Conservation (phyloP, 1,139 yeast genomes). For the Debaryomycetaceae sp. region DNA sequence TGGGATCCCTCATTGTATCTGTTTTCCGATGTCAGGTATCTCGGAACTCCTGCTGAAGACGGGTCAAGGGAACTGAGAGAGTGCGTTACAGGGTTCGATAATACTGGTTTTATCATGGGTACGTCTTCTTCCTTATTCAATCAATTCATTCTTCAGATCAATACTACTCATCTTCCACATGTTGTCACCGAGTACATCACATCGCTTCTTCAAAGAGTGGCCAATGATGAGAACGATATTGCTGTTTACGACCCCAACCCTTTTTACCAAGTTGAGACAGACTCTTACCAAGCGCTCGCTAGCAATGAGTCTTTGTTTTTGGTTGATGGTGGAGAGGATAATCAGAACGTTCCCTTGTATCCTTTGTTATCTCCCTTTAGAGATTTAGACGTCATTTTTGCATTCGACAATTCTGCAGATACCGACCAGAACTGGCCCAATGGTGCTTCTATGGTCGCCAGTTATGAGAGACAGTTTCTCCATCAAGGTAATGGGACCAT, state of each 20-base stretch:
- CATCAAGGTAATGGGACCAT: constrained; percentile 39
- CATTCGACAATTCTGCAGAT: constrained; percentile 85
- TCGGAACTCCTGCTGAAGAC: constrained; percentile 31
- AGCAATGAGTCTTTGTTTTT: constrained; percentile 48
- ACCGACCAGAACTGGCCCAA: constrained; percentile 69
- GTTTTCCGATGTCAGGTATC: constrained; percentile 29
- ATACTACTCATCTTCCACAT: constrained; percentile 16
- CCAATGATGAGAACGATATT: constrained; percentile 32
- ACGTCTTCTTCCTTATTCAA: constrained; percentile 45
- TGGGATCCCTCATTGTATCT: constrained; percentile 40
- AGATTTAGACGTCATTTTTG: constrained; percentile 73
- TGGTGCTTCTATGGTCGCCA: constrained; percentile 63
- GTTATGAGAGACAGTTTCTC: constrained; percentile 49
- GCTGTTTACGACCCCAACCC: constrained; percentile 44
- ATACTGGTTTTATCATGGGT: constrained; percentile 45
- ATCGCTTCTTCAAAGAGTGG: constrained; percentile 37
- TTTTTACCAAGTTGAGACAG: constrained; percentile 21
- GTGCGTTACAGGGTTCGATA: constrained; percentile 38
- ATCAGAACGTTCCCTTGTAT: constrained; percentile 71
- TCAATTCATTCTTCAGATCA: constrained; percentile 25
- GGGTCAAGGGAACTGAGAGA: constrained; percentile 23
- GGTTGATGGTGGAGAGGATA: constrained; percentile 91
- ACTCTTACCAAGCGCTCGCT: constrained; percentile 20
- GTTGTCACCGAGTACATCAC: constrained; percentile 25
- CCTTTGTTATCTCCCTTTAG: constrained; percentile 74